Base-by-base conservation (phyloP, 2,329 filamentous ascomycete genomes). In the Pseudofabraea citricarpa region DNA sequence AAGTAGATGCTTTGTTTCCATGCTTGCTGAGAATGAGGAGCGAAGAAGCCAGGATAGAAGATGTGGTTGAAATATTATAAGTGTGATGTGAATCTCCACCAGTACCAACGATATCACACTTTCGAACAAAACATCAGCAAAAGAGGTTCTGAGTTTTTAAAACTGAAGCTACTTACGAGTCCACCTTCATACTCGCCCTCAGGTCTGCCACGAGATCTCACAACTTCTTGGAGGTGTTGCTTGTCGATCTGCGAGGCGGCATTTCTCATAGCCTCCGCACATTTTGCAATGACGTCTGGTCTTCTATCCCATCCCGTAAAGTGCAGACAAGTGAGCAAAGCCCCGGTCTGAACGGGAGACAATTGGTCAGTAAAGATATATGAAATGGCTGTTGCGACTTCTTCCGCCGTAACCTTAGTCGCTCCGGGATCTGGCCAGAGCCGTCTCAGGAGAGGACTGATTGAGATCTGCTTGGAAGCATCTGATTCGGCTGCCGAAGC, bases 31-130 rank as follows among this genome's bases (percentile, higher is more conserved):
- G 76, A 57, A 94, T 75, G 26, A 98, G 77, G 21, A 94, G 72
- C 4, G 90, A 82, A 5, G 90, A 94, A 36, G 88, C 89, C 38
- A 98, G 73, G 60, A 98, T 96, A 15, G 90, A 95, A 2, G 93
- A 81, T 6, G 93, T 95, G 4, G 93, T 98, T 56, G 86, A 93
- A 63, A 98, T 91, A 66, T 98, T 98, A 80, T 95, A 98, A 24
- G 93, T 98, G 65, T 95, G 89, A 74, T 97, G 90, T 16, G 86
- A 85, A 70, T 98, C 93, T 60, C 93, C 93, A 53, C 93, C 93
- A 6, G 93, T 98, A 55, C 93, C 93, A 46, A 98, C 93, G 63
- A 98, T 97, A 65, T 98, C 93, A 63, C 90, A 82, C 72, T 81
- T 42, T 40, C n/a, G n/a, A 31, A 12, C 13, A 10, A 35, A 39